These are phyloP conservation scores for Boechera divaricarpa DNA, from an alignment of 345 rosid genomes.

Conservation along the genomic window DNA sequence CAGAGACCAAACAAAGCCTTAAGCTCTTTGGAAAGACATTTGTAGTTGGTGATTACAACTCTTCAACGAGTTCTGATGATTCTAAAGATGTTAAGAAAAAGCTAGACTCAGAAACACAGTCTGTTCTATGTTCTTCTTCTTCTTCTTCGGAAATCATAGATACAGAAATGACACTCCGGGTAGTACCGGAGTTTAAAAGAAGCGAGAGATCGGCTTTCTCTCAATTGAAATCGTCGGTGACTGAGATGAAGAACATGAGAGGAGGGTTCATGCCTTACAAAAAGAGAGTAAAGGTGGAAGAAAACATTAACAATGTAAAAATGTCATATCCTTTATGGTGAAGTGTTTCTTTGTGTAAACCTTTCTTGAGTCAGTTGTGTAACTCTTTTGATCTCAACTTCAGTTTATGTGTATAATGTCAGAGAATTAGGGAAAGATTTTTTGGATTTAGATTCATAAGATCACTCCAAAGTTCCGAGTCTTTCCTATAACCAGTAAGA, in stretches of 20 bases:
- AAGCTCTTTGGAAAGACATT: constrained; percentile 75
- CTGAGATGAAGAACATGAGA: constrained; percentile 41
- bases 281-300: constrained; percentile 48
- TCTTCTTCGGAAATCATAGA: constrained; percentile 27
- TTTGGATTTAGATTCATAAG: constrained; percentile 31
- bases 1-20: constrained; percentile 52
- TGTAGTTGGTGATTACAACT: constrained; percentile 50
- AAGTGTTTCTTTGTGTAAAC: constrained; percentile 27
- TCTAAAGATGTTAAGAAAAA: constrained; percentile 44
- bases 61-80: constrained; percentile 55
- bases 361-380: constrained; percentile 10
- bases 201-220: constrained; percentile 50
- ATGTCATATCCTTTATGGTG: constrained; percentile 37
- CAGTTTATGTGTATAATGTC: constrained; percentile 21
- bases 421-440: constrained; percentile 28
- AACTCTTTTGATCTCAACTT: constrained; percentile 34
- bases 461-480: constrained; percentile 21
- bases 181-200: constrained; percentile 40
- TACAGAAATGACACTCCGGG: neutral
- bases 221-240: constrained; percentile 35
- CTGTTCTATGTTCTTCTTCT: constrained; percentile 30
- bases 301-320: constrained; percentile 24
- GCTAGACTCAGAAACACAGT: constrained; percentile 29
- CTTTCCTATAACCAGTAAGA: constrained; percentile 15
- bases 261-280: constrained; percentile 78